Conservation (phyloP, 306 rosid species). For the Albizia julibrissin region DNA sequence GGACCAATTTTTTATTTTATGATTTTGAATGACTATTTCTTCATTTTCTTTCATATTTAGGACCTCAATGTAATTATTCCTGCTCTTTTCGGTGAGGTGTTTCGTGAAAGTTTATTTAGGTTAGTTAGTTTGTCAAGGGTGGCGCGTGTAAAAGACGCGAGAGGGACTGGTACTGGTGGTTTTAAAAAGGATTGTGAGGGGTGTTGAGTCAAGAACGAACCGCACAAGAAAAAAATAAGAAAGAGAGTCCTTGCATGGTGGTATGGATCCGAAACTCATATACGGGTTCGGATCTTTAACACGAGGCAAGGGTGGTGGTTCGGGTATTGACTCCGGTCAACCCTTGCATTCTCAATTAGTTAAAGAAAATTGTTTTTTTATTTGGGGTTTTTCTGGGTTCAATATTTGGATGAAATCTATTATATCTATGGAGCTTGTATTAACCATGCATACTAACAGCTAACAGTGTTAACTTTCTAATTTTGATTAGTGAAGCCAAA, state of each 20-base stretch:
- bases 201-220: slow-evolving; percentile 99
- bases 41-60: no score
- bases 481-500: no score
- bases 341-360: slow-evolving; percentile 49
- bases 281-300: slow-evolving; percentile 34
- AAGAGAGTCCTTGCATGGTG: slow-evolving; percentile 69
- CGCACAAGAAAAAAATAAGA: slow-evolving; percentile 34
- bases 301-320: slow-evolving; percentile 84
- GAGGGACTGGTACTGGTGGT: slow-evolving; percentile 31
- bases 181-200: slow-evolving; percentile 38
- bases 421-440: no score
- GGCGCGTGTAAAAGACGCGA: slow-evolving; percentile 30
- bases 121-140: background rate
- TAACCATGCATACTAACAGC: no score
- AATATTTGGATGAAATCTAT: background rate
- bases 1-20: no score
- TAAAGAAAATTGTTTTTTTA: background rate
- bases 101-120: background rate
- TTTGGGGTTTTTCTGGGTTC: background rate
- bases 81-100: background rate
- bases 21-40: no score
- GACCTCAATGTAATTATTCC: no score
- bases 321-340: slow-evolving; percentile 99
- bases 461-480: no score
- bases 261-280: slow-evolving; percentile 27